These are phyloP conservation scores for Leonotis leonurus DNA, from an alignment of 257 asterid species.

Conservation along the genomic window DNA sequence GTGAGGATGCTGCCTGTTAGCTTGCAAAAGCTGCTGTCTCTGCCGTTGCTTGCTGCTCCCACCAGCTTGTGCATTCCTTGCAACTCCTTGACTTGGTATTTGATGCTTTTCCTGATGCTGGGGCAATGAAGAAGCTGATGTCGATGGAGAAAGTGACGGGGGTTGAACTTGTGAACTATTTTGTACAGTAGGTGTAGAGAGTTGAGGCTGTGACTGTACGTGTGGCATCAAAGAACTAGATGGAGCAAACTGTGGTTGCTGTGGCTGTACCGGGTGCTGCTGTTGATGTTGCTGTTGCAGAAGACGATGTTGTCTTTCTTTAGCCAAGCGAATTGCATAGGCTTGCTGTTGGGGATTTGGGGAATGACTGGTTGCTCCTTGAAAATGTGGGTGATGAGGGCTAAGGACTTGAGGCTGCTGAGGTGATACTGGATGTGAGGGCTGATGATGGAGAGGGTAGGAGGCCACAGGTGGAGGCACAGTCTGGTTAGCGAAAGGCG, in stretches of 20 bases:
- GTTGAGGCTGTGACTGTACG: conserved; percentile 55
- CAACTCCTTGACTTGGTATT: conserved; percentile 48
- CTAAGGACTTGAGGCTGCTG: conserved; percentile 38
- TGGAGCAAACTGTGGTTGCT: conserved; percentile 47
- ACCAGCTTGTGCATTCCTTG: conserved; percentile 47
- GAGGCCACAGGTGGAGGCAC: conserved; percentile 37
- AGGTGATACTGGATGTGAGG: conserved; percentile 35
- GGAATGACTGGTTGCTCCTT: conserved; percentile 54
- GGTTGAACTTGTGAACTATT: conserved; percentile 47
- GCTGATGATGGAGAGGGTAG: conserved; percentile 43
- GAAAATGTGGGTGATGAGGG: conserved; percentile 48
- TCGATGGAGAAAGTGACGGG: conserved; percentile 44
- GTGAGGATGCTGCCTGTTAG: conserved; percentile 44
- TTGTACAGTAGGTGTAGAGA: conserved; percentile 59
- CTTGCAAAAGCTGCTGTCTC: conserved; percentile 34
- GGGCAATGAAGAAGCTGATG: conserved; percentile 46
- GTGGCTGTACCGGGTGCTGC: conserved; percentile 6
- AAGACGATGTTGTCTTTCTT: conserved; percentile 71
- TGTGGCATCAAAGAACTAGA: conserved; percentile 56
- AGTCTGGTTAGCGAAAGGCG: conserved; percentile 34
- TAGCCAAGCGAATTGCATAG: conserved; percentile 69
- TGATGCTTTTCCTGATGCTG: conserved; percentile 64
- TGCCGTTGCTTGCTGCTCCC: conserved; percentile 33
- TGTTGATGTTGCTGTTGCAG: conserved; percentile 31
- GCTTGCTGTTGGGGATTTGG: conserved; percentile 66